Evolutionary conservation across 176 grass and related monocot species (phyloP).

Genomic region (Avena sativa): DNA sequence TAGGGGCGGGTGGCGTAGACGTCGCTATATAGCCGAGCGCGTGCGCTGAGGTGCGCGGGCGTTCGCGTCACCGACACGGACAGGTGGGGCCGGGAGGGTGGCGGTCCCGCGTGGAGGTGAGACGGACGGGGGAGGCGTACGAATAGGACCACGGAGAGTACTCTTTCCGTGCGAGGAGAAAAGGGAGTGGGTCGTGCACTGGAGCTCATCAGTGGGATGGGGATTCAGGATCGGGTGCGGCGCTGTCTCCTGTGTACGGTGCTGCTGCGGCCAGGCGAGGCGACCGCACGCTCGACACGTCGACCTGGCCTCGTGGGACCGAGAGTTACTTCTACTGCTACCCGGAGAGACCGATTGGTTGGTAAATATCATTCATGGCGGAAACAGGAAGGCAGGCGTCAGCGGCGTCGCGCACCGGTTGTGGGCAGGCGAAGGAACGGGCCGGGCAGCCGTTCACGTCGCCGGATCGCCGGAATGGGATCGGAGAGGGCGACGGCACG

Average conservation of each 20-base stretch:
- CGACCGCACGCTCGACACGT: background rate
- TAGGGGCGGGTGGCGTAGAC: background rate
- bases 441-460: background rate
- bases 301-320: too few relatives aligned
- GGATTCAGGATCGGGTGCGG: background rate
- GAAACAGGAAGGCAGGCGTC: background rate
- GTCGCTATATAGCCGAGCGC: slow-evolving; percentile 44
- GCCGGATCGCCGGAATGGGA: slow-evolving; percentile 13
- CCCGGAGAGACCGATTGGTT: background rate
- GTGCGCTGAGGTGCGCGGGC: background rate
- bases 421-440: background rate
- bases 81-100: accelerated
- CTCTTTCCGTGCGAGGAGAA: background rate
- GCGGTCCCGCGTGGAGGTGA: background rate
- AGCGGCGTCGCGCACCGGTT: background rate
- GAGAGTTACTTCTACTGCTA: too few relatives aligned
- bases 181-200: background rate
- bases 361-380: background rate
- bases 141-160: slow-evolving; percentile 51
- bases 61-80: accelerated
- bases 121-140: background rate
- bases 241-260: background rate
- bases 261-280: too few relatives aligned
- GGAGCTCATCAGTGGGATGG: background rate
- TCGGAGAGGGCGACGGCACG: slow-evolving; percentile 34